phyloP scores from a whole-genome alignment of 2,329 filamentous ascomycete genomes.

The Pseudohalonectria lignicola region DNA sequence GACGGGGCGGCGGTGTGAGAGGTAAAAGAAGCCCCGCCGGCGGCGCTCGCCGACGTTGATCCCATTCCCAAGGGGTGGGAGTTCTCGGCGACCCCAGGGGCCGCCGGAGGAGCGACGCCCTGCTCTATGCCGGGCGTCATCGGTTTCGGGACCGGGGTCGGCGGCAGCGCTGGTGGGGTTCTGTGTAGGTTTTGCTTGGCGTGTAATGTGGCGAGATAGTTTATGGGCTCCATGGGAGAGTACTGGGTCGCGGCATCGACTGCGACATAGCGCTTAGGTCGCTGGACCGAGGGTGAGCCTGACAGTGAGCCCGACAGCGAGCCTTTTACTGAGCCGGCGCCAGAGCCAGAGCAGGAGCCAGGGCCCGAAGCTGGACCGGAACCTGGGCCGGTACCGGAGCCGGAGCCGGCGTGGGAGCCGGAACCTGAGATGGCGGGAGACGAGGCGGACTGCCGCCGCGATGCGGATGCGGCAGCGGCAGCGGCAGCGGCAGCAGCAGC shows the following conservation, averaged over 20 bases:
- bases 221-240: conserved; percentile 35
- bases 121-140: conserved; percentile 16
- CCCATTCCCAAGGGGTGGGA: too few species aligned
- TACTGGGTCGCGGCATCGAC: conserved; percentile 37
- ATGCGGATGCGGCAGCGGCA: conserved; percentile 18
- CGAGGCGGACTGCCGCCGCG: conserved; percentile 27
- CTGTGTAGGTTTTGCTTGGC: conserved; percentile 1
- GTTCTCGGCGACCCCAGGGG: too few species aligned
- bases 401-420: too few species aligned
- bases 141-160: conserved; percentile 12
- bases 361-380: too few species aligned
- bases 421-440: conserved; percentile 17
- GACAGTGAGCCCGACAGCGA: too few species aligned
- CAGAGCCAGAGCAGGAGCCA: too few species aligned
- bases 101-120: conserved; percentile 8
- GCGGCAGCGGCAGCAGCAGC: not conserved
- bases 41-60: too few species aligned
- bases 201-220: conserved; percentile 17
- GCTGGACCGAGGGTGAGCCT: too few species aligned
- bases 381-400: not conserved
- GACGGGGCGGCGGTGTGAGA: conserved; percentile 10
- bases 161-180: conserved; percentile 14
- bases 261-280: conserved; percentile 27
- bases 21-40: too few species aligned
- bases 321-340: too few species aligned